A percentile compares a stretch with the other conserved stretches of the same genome.
Evolutionary conservation across 306 rosid species (phyloP).

Genomic region (Begonia fuchsioides): DNA sequence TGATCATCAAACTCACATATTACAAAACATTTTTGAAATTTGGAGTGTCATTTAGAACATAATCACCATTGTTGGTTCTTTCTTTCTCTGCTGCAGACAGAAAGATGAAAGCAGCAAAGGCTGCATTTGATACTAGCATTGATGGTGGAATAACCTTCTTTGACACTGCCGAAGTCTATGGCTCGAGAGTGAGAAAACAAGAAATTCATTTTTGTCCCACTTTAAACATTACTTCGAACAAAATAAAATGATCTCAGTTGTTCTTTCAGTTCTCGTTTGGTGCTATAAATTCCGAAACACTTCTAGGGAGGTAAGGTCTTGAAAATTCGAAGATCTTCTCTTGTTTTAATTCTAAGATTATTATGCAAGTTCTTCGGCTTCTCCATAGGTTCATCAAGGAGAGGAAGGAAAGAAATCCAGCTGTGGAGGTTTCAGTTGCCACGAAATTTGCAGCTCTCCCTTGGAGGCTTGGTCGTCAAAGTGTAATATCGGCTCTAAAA

Average conservation of each 20-base stretch:
- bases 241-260: slow-evolving; percentile 5
- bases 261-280: slow-evolving; percentile 46
- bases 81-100: slow-evolving; percentile 42
- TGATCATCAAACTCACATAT: background rate
- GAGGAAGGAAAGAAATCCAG: slow-evolving; percentile 52
- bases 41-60: background rate
- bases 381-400: slow-evolving; percentile 51
- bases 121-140: slow-evolving; percentile 59
- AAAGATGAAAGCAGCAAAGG: slow-evolving; percentile 60
- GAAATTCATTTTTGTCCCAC: slow-evolving; percentile 2
- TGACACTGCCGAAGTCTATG: slow-evolving; percentile 95
- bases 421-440: slow-evolving; percentile 52
- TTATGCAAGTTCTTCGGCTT: slow-evolving; percentile 1
- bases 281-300: slow-evolving; percentile 68
- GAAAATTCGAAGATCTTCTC: background rate
- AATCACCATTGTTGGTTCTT: slow-evolving; percentile 5
- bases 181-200: slow-evolving; percentile 46
- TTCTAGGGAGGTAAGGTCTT: slow-evolving; percentile 65
- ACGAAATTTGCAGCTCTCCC: slow-evolving; percentile 94
- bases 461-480: slow-evolving; percentile 85
- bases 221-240: slow-evolving; percentile 6
- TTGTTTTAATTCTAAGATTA: background rate
- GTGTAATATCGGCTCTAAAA: slow-evolving; percentile 68
- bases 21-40: background rate
- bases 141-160: slow-evolving; percentile 69